Conservation (phyloP, 176 grass and related monocot genomes). For the Juncus inflexus region DNA sequence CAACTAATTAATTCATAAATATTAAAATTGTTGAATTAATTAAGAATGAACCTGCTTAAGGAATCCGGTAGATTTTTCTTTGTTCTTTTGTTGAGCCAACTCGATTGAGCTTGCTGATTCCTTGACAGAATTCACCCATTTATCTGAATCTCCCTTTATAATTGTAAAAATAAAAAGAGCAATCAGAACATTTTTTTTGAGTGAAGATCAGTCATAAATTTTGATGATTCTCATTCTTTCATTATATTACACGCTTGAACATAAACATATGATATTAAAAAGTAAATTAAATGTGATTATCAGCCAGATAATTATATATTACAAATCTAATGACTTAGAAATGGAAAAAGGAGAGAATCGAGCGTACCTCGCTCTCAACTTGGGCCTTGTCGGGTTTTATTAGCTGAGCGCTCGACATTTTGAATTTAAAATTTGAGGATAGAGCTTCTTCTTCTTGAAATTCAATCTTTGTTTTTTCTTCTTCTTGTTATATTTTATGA, state of each 20-base stretch:
- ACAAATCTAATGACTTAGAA: neutral
- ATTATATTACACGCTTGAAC: too few species aligned
- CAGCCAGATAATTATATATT: neutral
- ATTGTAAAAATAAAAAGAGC: too few species aligned
- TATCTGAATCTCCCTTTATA: constrained; percentile 12
- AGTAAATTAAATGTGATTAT: too few species aligned
- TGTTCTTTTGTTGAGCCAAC: neutral
- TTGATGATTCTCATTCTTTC: too few species aligned
- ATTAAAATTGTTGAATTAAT: neutral
- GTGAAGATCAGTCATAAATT: too few species aligned
- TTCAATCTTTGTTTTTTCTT: too few species aligned
- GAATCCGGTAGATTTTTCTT: constrained; percentile 13
- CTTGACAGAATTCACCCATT: too few species aligned
- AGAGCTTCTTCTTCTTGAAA: too few species aligned
- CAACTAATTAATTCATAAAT: neutral
- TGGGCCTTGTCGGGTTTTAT: neutral
- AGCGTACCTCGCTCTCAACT: neutral
- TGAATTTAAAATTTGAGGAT: neutral
- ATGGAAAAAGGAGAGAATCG: neutral
- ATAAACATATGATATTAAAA: too few species aligned
- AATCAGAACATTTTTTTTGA: too few species aligned
- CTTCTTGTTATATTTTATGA: too few species aligned
- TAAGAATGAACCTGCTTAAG: constrained; percentile 7
- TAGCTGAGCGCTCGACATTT: too few species aligned
- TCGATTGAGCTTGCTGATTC: neutral